These are phyloP conservation scores for Dicorynia guianensis DNA, from an alignment of 306 rosid genomes.

Conservation along the genomic window DNA sequence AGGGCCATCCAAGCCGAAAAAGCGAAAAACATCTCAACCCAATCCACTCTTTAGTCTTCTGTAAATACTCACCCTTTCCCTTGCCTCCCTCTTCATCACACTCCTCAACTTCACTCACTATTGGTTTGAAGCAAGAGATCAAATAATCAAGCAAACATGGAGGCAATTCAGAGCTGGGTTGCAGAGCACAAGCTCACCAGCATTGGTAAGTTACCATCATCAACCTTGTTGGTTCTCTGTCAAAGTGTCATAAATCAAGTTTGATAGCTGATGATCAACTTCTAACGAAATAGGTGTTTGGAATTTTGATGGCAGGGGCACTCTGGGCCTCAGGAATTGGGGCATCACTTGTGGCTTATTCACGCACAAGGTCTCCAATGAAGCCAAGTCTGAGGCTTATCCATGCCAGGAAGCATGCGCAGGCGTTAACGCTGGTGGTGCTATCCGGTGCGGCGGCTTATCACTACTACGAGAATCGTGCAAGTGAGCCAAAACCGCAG, in stretches of 20 bases:
- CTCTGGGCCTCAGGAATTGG: constrained; percentile 86
- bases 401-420: constrained; percentile 92
- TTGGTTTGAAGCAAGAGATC: background rate
- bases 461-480: constrained; percentile 63
- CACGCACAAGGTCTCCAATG: constrained; percentile 56
- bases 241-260: background rate
- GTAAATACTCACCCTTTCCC: constrained; percentile 40
- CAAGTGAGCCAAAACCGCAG: background rate
- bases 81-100: constrained; percentile 30
- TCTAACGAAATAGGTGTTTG: background rate
- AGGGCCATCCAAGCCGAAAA: constrained; percentile 49
- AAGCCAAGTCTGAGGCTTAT: constrained; percentile 89
- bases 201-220: constrained; percentile 51
- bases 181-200: constrained; percentile 77
- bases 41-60: background rate
- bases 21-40: background rate
- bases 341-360: constrained; percentile 62
- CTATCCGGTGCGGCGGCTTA: constrained; percentile 73
- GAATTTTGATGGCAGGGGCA: constrained; percentile 53
- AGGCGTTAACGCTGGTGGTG: constrained; percentile 79
- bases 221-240: background rate
- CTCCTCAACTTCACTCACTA: background rate
- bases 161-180: constrained; percentile 76
- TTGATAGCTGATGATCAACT: background rate
- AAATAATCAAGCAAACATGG: constrained; percentile 54